A percentile compares a stretch with the other conserved stretches of the same genome.
Conservation (phyloP, 257 asterid genomes). For the Ligustrum vulgare region DNA sequence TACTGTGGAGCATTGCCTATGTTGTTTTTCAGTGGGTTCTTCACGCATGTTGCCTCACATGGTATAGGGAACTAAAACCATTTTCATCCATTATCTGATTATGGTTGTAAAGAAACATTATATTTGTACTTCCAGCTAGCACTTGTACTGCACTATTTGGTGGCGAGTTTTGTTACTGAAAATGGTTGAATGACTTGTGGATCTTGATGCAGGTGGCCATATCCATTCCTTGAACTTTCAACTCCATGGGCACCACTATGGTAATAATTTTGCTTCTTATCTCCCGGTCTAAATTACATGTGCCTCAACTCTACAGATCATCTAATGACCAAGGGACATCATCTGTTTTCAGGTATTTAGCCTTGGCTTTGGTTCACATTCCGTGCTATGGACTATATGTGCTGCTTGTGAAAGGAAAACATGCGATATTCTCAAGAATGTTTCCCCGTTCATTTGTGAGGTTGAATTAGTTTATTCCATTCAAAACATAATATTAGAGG, state of each 20-base stretch:
- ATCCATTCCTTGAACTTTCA: conserved; percentile 86
- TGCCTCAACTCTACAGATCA: neutral
- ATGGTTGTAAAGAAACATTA: neutral
- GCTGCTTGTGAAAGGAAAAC: conserved; percentile 60
- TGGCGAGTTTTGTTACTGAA: neutral
- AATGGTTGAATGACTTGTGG: neutral
- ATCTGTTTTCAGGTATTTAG: conserved; percentile 59
- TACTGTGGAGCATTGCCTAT: conserved; percentile 66
- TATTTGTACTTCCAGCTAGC: neutral
- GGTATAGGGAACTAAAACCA: conserved; percentile 40
- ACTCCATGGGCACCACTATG: conserved; percentile 83
- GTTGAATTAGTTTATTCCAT: conserved; percentile 37
- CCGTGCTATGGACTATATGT: conserved; percentile 71
- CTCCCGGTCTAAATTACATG: neutral
- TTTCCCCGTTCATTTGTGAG: conserved; percentile 54
- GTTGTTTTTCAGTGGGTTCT: conserved; percentile 74
- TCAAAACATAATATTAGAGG: neutral
- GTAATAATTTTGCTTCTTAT: conserved; percentile 29
- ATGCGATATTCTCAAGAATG: conserved; percentile 47
- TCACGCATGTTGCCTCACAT: conserved; percentile 70
- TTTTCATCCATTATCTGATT: neutral
- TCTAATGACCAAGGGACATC: neutral
- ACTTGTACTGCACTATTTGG: neutral
- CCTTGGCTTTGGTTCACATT: conserved; percentile 62
- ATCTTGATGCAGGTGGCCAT: conserved; percentile 79